phyloP scores from a whole-genome alignment of 306 rosid species.

The Gastrolobium bilobum region DNA sequence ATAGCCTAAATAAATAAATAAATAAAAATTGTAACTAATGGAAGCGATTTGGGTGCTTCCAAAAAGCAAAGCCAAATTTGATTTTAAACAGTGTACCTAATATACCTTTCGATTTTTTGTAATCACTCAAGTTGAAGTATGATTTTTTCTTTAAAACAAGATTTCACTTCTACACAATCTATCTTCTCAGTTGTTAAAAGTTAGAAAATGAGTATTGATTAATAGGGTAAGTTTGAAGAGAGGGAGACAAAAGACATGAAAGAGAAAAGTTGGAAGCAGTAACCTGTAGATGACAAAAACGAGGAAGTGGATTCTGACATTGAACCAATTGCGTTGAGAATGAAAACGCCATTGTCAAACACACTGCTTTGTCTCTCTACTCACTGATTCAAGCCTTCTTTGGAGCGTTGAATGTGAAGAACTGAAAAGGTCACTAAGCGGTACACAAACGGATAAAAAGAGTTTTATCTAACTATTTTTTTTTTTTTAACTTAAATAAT shows the following conservation, averaged over 20 bases:
- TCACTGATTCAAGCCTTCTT: not conserved
- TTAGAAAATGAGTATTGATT: not conserved
- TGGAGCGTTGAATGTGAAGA: not conserved
- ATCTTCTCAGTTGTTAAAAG: not conserved
- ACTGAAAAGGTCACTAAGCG: not conserved
- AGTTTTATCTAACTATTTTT: no score
- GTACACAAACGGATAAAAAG: not conserved
- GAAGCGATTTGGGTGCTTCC: slow-evolving; percentile 26
- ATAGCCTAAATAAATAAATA: not conserved
- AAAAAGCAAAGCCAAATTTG: slow-evolving; percentile 23
- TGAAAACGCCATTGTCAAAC: slow-evolving; percentile 54
- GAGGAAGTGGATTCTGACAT: slow-evolving; percentile 45
- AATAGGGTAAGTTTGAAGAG: not conserved
- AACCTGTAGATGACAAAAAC: slow-evolving; percentile 59
- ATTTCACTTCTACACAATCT: not conserved
- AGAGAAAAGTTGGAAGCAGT: not conserved
- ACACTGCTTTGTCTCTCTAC: not conserved
- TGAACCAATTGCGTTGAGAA: slow-evolving; percentile 56
- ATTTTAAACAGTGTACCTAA: slow-evolving; percentile 23
- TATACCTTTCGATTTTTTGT: not conserved
- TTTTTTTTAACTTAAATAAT: no score
- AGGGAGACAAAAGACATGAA: not conserved
- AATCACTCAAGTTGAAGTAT: not conserved
- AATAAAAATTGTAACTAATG: not conserved
- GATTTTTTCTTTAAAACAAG: not conserved